These are phyloP conservation scores for Stylosanthes scabra DNA, from an alignment of 331 rosid species.

Conservation along the genomic window DNA sequence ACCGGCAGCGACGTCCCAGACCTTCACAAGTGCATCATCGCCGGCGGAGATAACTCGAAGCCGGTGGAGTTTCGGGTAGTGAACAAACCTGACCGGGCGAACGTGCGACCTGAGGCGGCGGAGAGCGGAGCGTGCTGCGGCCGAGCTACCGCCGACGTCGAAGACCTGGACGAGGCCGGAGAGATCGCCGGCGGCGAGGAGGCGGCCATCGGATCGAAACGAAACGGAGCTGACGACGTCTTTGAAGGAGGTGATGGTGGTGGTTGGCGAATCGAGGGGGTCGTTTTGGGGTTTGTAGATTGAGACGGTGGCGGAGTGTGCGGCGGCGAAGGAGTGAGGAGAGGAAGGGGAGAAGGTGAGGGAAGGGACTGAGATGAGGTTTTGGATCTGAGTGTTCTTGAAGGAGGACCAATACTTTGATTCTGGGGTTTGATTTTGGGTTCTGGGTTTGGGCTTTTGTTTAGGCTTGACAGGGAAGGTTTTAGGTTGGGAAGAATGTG, in stretches of 20 bases:
- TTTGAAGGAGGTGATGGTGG: constrained; percentile 62
- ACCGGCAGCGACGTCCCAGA: constrained; percentile 83
- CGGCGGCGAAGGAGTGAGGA: constrained; percentile 66
- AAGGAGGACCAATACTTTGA: constrained; percentile 94
- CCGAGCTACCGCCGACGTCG: constrained; percentile 48
- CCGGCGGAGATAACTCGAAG: constrained; percentile 86
- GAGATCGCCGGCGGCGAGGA: constrained; percentile 82
- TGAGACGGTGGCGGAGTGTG: constrained; percentile 72
- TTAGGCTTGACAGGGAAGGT: constrained; percentile 73
- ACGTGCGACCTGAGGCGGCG: constrained; percentile 75
- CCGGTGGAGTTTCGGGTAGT: constrained; percentile 67
- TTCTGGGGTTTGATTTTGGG: constrained; percentile 60
- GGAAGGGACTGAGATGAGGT: constrained; percentile 66
- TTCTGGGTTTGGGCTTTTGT: constrained; percentile 71
- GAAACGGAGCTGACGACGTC: constrained; percentile 77
- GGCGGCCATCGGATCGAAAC: constrained; percentile 78
- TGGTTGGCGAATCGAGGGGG: constrained; percentile 43
- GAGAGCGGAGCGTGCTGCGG: constrained; percentile 56
- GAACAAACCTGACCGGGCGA: constrained; percentile 82
- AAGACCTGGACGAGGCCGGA: constrained; percentile 83
- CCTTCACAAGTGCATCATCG: constrained; percentile 80
- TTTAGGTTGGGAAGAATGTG: constrained; percentile 38
- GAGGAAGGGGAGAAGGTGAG: constrained; percentile 67
- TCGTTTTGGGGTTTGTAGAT: constrained; percentile 59
- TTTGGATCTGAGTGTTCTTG: constrained; percentile 62